Evolutionary conservation across 2,329 filamentous ascomycete genomes (phyloP).

Genomic region (Trichoderma guizhouense): DNA sequence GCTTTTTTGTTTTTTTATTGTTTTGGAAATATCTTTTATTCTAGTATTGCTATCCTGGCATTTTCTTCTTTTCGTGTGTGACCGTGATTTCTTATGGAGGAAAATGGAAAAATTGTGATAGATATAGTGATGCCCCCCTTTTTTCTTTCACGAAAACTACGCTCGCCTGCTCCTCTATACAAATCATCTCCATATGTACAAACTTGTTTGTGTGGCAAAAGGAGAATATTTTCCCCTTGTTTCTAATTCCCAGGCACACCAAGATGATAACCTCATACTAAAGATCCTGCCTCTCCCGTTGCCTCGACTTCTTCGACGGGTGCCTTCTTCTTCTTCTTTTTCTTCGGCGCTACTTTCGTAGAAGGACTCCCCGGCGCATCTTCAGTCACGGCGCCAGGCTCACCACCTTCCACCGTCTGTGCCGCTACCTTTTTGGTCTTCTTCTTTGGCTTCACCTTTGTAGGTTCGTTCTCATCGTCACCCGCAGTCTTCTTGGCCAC

Average conservation of each 20-base stretch:
- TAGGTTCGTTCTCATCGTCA: conserved; percentile 27
- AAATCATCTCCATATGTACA: conserved; percentile 6
- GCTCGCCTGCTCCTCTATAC: not conserved
- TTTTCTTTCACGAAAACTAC: not conserved
- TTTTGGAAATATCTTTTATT: not conserved
- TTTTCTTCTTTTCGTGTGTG: not conserved
- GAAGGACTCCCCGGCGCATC: not conserved
- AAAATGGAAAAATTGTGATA: not conserved
- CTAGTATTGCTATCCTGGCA: not conserved
- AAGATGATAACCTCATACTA: not conserved
- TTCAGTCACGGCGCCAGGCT: not conserved
- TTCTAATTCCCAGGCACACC: not conserved
- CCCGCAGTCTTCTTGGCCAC: conserved; percentile 40
- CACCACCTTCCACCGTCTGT: not conserved
- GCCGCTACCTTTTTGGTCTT: conserved; percentile 31
- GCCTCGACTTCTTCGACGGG: conserved; percentile 31
- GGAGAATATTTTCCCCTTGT: not conserved
- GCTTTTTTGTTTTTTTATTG: not conserved
- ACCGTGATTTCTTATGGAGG: not conserved
- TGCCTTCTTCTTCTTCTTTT: conserved; percentile 47
- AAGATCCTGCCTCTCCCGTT: conserved; percentile 10
- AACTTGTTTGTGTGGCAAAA: not conserved
- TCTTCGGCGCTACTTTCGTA: conserved; percentile 37
- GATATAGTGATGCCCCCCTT: not conserved
- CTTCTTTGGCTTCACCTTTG: conserved; percentile 45